Base-by-base conservation (phyloP, 208 protist species). In the Crithidia bombi region DNA sequence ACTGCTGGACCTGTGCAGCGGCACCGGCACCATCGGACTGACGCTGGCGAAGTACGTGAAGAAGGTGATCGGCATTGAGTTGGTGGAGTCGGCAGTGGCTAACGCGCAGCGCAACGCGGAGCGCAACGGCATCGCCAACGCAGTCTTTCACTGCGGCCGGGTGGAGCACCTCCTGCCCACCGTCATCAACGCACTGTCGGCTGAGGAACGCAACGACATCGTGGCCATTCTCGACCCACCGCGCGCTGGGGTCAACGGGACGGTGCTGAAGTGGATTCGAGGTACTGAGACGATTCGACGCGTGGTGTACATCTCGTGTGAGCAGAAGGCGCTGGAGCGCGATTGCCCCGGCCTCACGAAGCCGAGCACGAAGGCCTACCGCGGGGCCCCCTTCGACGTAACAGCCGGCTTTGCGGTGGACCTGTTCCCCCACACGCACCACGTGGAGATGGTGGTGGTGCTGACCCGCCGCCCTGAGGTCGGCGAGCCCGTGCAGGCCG, bases 221-320 rank as follows among this genome's bases (percentile, higher is more conserved):
- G 89, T 97, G 3, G 93, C 90, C 51, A 82, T 97, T 41, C 83
- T 98, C 50, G 94, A 98, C 75, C 96, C 96, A 43, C 95, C 96
- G 6, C 83, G 95, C 38, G 81, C 85, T 1, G 96, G 95, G 19
- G 80, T 97, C 5, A 94, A 96, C 47, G 58, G 71, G 9, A 95
- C 83, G 14, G 94, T 98, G n/a, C 71, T 98, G 3, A 96, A 96
- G 81, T 96, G 95, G 81, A 86, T 99, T n/a, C 87, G 97, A 17
- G 81, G 79, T 0, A 97, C 85, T 30, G 33, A 79, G 30, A 72
- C 81, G 7, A 96, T 99, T 49, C 83, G 96, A 15, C 78, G 86
- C 7, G 82, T 98, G 0, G 93, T 99, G 58, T 99, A 98, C 81
- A 97, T 99, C 30, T 98, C 94, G 5, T 99, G 98, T 59, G 96